Evolutionary conservation across 2,329 filamentous ascomycete species (phyloP), one percentile per base, ranked within the genome.

Genomic region (Aspergillus vadensis): DNA sequence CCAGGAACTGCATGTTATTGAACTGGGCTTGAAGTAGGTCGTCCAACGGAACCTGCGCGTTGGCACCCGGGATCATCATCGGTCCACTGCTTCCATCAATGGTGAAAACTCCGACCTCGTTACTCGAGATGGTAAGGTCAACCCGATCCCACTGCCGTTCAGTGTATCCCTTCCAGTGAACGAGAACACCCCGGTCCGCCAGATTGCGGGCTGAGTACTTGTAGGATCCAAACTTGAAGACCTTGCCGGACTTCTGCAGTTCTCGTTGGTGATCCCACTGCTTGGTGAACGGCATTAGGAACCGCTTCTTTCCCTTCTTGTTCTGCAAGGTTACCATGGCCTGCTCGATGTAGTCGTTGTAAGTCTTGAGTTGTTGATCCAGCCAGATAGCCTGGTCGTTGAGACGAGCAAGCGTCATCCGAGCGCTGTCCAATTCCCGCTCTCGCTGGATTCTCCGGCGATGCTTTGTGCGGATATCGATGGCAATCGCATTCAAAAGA

Each of bases 291-390:
- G 95, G 95, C 76, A 99, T 85, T 58, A 97, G 84, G 83, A 97
- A 97, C 56, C 90, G 87, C 77, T 96, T 96, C 81, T 96, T 96
- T 63, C 89, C 93, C 79, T 97, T 97, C 77, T 97, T 96, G 79
- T 91, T 97, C 77, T 98, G 95, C 60, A 99, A 83, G 4, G 96
- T 99, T 62, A 93, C 85, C 91, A 99, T 97, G 52, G 95, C 94
- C 76, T 97, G 93, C 80, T 99, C 96, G 72, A 99, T 97, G 78
- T 99, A 99, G 79, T 99, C 92, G 74, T 99, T 97, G 80, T 99
- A 99, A 66, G 89, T 95, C 83, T 97, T 97, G 62, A 96, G 86
- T 79, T 99, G 95, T 69, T 92, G 90, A 73, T 99, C 95, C 9
- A 99, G 85, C 78, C 96, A 99, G 66, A 88, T 86, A 39, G 94